phyloP scores from a whole-genome alignment of 1,284 basidiomycete genomes.

The Tilletia setariae region DNA sequence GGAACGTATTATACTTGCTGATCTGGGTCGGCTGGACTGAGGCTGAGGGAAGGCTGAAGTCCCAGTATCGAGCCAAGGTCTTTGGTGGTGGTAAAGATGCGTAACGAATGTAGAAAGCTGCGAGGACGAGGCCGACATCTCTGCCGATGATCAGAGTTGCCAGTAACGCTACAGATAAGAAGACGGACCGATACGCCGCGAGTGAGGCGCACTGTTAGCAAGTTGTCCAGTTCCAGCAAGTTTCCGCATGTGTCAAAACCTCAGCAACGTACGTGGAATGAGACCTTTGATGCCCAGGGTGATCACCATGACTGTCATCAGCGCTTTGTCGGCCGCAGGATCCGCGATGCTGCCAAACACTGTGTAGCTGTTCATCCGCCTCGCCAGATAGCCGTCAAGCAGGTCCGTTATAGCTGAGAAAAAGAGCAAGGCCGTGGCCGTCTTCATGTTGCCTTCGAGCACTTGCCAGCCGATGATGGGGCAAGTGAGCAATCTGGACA shows the following conservation, averaged over 20 bases:
- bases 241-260: no score
- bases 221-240: no score
- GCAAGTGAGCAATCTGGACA: constrained; percentile 79
- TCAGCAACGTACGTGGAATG: constrained; percentile 67
- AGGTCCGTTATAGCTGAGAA: constrained; percentile 86
- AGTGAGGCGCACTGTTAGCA: no score
- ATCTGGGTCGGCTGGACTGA: constrained; percentile 78
- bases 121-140: constrained; percentile 79
- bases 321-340: constrained; percentile 90
- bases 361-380: constrained; percentile 67
- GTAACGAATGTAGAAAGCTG: constrained; percentile 91
- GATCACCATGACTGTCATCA: constrained; percentile 91
- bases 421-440: constrained; percentile 76
- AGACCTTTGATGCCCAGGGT: constrained; percentile 78
- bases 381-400: constrained; percentile 86
- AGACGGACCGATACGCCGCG: no score
- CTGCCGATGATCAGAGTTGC: constrained; percentile 83
- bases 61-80: constrained; percentile 87
- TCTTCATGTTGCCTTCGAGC: constrained; percentile 72
- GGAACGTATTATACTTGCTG: constrained; percentile 72
- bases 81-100: constrained; percentile 82
- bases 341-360: constrained; percentile 93
- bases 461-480: constrained; percentile 90
- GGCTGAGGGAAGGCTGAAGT: constrained; percentile 87
- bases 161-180: constrained; percentile 66